Conservation (phyloP, 306 rosid genomes). For the Pachyrhizus erosus region DNA sequence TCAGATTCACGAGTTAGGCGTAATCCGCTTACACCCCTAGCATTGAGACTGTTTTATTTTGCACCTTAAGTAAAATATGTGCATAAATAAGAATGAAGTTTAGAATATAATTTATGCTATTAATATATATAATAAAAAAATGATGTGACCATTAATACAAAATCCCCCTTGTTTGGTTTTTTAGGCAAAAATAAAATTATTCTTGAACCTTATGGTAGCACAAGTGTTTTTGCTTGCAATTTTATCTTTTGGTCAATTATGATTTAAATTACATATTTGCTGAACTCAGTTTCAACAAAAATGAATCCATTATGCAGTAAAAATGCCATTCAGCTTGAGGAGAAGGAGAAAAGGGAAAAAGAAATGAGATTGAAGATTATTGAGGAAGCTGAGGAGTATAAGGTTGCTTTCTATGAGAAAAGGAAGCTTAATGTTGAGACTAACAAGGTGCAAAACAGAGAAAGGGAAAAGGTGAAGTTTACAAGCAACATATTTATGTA, state of each 20-base stretch:
- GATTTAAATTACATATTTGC: constrained; percentile 22
- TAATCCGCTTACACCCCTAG: no score
- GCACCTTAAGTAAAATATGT: neutral
- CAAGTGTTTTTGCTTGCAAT: constrained; percentile 30
- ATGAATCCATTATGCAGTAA: constrained; percentile 61
- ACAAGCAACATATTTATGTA: neutral
- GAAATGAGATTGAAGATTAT: constrained; percentile 81
- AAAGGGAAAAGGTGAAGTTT: constrained; percentile 84
- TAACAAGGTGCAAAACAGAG: constrained; percentile 80
- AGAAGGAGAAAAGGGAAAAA: constrained; percentile 92
- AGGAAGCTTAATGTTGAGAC: constrained; percentile 83
- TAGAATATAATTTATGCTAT: neutral
- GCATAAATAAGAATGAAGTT: neutral
- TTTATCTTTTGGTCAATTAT: constrained; percentile 2
- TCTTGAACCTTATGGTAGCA: constrained; percentile 26
- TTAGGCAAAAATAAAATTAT: constrained; percentile 1
- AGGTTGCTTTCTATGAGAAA: constrained; percentile 84
- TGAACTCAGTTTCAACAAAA: constrained; percentile 26
- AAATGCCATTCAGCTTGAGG: constrained; percentile 83
- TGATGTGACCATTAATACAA: neutral
- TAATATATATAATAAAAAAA: neutral
- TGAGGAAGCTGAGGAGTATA: constrained; percentile 96
- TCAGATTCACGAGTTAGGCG: no score
- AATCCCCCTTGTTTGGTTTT: constrained; percentile 22
- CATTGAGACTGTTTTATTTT: neutral